These are phyloP conservation scores for Ambrosiella cleistominuta DNA, from an alignment of 2,329 filamentous ascomycete genomes.

Conservation along the genomic window DNA sequence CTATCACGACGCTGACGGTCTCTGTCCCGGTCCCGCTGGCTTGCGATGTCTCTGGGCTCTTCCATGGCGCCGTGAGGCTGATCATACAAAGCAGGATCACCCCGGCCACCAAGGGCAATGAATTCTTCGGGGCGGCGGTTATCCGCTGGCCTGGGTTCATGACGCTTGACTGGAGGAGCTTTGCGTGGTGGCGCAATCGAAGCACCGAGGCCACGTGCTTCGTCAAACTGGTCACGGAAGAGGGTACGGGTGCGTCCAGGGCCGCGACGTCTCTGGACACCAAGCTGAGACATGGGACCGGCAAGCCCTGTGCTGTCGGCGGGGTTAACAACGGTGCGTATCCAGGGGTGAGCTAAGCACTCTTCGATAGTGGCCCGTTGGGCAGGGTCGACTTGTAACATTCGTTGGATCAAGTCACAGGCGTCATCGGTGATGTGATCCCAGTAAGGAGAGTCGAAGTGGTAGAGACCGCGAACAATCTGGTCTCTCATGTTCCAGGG, in stretches of 20 bases:
- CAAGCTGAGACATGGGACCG: slow-evolving; percentile 64
- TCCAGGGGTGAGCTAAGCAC: slow-evolving; percentile 83
- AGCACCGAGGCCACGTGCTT: background rate
- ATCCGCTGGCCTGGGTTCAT: slow-evolving; percentile 50
- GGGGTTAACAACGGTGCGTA: slow-evolving; percentile 43
- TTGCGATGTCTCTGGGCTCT: slow-evolving; percentile 17
- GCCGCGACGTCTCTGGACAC: slow-evolving; percentile 62
- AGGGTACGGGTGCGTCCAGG: slow-evolving; percentile 68
- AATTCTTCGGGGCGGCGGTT: slow-evolving; percentile 58
- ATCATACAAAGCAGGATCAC: slow-evolving; percentile 61
- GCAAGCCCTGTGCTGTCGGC: slow-evolving; percentile 85
- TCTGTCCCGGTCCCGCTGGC: background rate
- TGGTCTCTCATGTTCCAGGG: slow-evolving; percentile 78
- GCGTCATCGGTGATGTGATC: slow-evolving; percentile 73
- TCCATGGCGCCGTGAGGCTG: slow-evolving; percentile 25
- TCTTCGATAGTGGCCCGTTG: slow-evolving; percentile 76
- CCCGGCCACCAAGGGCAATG: slow-evolving; percentile 67
- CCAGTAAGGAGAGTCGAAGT: slow-evolving; percentile 96
- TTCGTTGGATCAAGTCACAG: slow-evolving; percentile 74
- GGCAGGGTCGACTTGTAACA: slow-evolving; percentile 78
- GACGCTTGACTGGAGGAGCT: slow-evolving; percentile 18
- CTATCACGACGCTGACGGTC: background rate
- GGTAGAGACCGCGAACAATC: slow-evolving; percentile 74
- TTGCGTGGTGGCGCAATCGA: background rate
- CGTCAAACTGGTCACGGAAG: slow-evolving; percentile 27